Base-by-base conservation (phyloP, 208 protist species). In the Polymyxa betae region DNA sequence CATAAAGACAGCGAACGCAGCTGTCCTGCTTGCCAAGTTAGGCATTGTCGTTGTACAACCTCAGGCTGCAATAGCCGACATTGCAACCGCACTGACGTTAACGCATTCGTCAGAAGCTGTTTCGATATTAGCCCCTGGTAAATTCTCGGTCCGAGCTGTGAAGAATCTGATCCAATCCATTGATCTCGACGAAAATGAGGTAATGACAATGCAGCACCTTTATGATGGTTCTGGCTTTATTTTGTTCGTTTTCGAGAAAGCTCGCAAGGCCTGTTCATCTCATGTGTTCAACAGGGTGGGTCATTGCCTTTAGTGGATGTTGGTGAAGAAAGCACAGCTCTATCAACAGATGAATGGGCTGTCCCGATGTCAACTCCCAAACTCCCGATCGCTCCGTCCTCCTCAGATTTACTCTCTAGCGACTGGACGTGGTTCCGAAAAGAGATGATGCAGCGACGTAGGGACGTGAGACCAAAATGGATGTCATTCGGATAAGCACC, bases 81-180 rank as follows among this genome's bases (percentile, higher is more conserved):
- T 66, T 66, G 54, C 54, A 29, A 32, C 54, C 16, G 54, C 54
- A 29, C 54, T 66, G 54, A 29, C 54, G 29, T 66, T 66, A 29
- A 66, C 54, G 54, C 54, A 66, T 66, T 66, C 54, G 54, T 66
- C 54, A 29, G 29, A 66, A 29, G 54, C 54, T 66, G 54, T 66
- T 16, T 66, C 54, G 29, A 66, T 66, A 32, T 29, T 66, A 16
- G 54, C 54, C 54, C 20, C 54, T 66, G 54, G 54, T 29, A 66
- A 66, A 29, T 66, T 66, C 54, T 66, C 54, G 54, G 54, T 66
- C 54, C 54, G 29, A 32, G 54, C 54, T 66, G 54, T 29, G 54
- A 16, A 29, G 20, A 32, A 16, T 16, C 54, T 66, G 54, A 66
- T 66, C 54, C 16, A 66, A 66, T 29, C 54, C 29, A 66, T 66